A percentile compares a stretch with the other conserved stretches of the same genome.
phyloP scores from a whole-genome alignment of 495 filamentous ascomycete genomes.

The Aspergillus sparsus region DNA sequence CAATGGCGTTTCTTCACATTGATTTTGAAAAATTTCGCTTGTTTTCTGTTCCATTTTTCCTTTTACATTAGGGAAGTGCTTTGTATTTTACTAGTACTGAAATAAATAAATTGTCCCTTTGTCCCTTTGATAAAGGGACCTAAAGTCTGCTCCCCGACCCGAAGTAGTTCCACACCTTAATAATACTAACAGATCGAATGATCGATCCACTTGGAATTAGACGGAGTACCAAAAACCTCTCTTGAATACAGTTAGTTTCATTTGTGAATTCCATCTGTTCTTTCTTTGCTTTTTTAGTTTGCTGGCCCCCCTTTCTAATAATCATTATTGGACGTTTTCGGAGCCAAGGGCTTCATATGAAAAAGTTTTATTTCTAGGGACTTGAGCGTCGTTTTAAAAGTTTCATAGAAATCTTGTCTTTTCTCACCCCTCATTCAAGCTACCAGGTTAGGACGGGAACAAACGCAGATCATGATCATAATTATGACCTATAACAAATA shows the following conservation, averaged over 20 bases:
- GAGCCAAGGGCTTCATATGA: not conserved
- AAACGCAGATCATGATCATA: conserved; percentile 13
- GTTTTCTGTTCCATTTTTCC: too few relatives aligned
- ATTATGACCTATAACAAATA: conserved; percentile 10
- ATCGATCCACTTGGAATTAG: conserved; percentile 11
- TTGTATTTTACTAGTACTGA: too few relatives aligned
- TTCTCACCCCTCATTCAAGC: not conserved
- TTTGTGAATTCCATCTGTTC: not conserved
- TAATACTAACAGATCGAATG: conserved; percentile 16
- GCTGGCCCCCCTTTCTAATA: not conserved
- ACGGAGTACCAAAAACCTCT: not conserved
- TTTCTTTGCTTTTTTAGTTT: not conserved
- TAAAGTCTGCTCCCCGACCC: too few relatives aligned
- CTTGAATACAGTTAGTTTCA: not conserved
- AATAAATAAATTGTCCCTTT: too few relatives aligned
- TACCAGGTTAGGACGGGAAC: not conserved
- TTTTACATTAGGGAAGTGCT: too few relatives aligned
- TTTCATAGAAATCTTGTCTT: not conserved
- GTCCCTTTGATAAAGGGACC: too few relatives aligned
- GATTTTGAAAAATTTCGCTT: too few relatives aligned
- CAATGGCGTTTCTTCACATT: too few relatives aligned
- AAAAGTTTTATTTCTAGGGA: not conserved
- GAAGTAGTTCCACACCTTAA: conserved; percentile 2
- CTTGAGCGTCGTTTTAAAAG: not conserved
- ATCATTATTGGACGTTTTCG: not conserved